Base-by-base conservation (phyloP, 345 rosid genomes). In the Anastatica hierochuntica region DNA sequence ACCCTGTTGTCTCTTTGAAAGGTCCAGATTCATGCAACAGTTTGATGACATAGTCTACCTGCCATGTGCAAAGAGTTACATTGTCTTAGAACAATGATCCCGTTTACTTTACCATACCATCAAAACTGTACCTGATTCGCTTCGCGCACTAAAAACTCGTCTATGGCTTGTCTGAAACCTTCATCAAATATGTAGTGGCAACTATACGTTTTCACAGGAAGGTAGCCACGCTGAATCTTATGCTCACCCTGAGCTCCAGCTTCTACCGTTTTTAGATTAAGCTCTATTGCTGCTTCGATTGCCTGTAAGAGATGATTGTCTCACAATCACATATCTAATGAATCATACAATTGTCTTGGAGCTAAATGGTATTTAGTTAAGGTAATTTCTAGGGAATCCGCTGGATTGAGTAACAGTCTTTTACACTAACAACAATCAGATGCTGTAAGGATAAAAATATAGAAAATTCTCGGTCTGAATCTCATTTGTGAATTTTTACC, bases 231-330 rank as follows among this genome's bases (percentile, higher is more conserved):
- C 55, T 84, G 95, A 57, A 90, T 82, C 73, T 90, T 90, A 57
- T 90, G 98, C 70, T 90, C 98, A 8, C 98, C 98, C 58, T 90
- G 98, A 49, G 98, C 98, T 72, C 98, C 96, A 4, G 98, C 98
- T 73, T 90, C 98, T 12, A 90, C 98, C 1, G 95, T 76, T 23
- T 59, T 72, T 10, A 88, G 73, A 63, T 78, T 66, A 50, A 85
- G 82, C 57, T 88, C 95, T 31, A 88, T 85, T 1, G 89, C 97
- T 47, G 95, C 97, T 76, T 88, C 97, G 31, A 88, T 88, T 43
- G 95, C 97, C 97, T 88, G 71, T 14, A 11, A 41, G 11, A 56
- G 17, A 38, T 18, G 49, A 37, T n/a, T n/a, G n/a, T 11, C 23
- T 23, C 42, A 39, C 40, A 48, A 19, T 58, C 29, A 35, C 26